Percentiles rank a stretch among this genome's conserved stretches.
These are phyloP conservation scores for Starmerella apis DNA, from an alignment of 805 yeast species.

Conservation along the genomic window DNA sequence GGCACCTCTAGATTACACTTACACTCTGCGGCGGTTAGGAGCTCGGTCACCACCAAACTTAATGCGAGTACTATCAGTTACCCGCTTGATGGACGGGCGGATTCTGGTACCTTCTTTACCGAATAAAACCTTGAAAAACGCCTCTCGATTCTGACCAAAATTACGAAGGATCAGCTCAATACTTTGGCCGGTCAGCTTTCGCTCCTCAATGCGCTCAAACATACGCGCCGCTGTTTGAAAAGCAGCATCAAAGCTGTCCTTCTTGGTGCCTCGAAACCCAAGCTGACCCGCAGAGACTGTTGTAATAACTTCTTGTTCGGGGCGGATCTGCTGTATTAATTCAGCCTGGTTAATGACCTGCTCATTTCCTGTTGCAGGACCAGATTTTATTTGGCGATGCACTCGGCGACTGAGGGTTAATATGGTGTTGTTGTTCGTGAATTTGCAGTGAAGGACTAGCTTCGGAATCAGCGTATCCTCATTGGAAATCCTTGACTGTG, in stretches of 20 bases:
- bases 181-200: conserved; percentile 45
- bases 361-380: conserved; percentile 32
- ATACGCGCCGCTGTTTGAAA: conserved; percentile 70
- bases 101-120: conserved; percentile 79
- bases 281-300: conserved; percentile 71
- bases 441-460: conserved; percentile 65
- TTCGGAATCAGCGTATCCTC: conserved; percentile 15
- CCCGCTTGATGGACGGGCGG: conserved; percentile 53
- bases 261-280: conserved; percentile 80
- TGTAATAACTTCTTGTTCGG: conserved; percentile 64
- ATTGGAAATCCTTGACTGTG: not conserved
- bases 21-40: conserved; percentile 54
- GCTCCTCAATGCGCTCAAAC: conserved; percentile 61
- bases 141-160: conserved; percentile 83
- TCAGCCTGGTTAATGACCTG: conserved; percentile 52
- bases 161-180: conserved; percentile 70
- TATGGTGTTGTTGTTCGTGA: conserved; percentile 74
- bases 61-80: conserved; percentile 70
- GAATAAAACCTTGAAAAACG: conserved; percentile 68
- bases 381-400: conserved; percentile 36
- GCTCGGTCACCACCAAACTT: conserved; percentile 89
- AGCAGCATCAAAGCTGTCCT: conserved; percentile 89
- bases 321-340: conserved; percentile 58
- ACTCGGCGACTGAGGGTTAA: conserved; percentile 48
- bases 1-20: not conserved